Evolutionary conservation across 225 moss, liverwort and hornwort species (phyloP).

Genomic region (Takakia lepidozioides): DNA sequence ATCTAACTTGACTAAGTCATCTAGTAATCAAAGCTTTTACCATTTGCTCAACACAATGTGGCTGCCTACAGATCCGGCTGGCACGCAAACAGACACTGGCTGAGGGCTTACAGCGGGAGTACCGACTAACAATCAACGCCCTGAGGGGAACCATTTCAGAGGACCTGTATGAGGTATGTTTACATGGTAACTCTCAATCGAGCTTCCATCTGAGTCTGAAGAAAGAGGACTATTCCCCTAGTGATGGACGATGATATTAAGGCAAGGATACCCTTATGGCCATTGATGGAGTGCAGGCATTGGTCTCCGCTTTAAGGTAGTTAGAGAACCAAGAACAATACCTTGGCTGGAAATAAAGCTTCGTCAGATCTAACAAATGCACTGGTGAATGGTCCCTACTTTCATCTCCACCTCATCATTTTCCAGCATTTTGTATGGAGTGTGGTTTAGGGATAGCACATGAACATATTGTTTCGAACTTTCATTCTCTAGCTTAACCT

Average conservation of each 20-base stretch:
- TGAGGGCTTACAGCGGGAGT: slow-evolving; percentile 62
- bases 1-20: no score
- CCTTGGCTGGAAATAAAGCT: no score
- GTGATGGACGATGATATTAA: no score
- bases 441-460: background rate
- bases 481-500: no score
- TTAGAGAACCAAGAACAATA: no score
- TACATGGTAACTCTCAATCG: background rate
- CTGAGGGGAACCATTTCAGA: slow-evolving; percentile 57
- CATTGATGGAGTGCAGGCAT: no score
- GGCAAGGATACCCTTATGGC: background rate
- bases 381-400: background rate
- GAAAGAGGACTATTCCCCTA: background rate
- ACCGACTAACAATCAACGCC: slow-evolving; percentile 61
- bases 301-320: no score
- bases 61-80: slow-evolving; percentile 70
- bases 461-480: background rate
- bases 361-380: no score
- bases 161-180: slow-evolving; percentile 79
- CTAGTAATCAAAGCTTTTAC: no score
- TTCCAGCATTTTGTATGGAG: background rate
- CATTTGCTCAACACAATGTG: no score
- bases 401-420: background rate
- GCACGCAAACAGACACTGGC: slow-evolving; percentile 41
- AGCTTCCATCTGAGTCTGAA: background rate